Conservation (phyloP, 192 early-diverging fungal species). For the Umbelopsis ramanniana region DNA sequence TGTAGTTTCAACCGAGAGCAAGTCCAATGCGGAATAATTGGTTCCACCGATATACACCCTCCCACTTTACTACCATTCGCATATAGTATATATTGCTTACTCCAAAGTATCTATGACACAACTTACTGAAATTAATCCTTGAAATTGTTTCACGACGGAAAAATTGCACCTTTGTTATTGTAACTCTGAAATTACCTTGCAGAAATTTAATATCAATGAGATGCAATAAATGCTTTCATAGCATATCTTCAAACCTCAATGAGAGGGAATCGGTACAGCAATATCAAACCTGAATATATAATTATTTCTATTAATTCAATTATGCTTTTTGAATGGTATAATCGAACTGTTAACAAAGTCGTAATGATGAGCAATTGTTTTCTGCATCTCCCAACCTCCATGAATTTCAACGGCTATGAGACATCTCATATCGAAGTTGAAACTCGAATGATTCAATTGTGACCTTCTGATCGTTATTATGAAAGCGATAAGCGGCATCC, state of each 20-base stretch:
- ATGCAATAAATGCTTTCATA: background rate
- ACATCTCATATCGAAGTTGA: background rate
- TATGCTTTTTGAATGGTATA: background rate
- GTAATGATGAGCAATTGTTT: background rate
- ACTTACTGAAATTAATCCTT: conserved; percentile 19
- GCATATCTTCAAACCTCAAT: background rate
- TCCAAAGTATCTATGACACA: background rate
- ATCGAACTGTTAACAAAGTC: background rate
- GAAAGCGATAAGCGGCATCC: too few species aligned
- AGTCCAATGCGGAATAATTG: conserved; percentile 24
- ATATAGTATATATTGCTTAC: background rate
- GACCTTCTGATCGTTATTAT: too few species aligned
- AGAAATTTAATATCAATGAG: conserved; percentile 15
- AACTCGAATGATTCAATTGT: background rate
- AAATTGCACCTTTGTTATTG: conserved; percentile 20
- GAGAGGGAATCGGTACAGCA: background rate
- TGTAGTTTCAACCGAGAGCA: conserved; percentile 21
- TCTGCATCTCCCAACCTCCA: too few species aligned
- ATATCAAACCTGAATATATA: background rate
- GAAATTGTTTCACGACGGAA: conserved; percentile 21
- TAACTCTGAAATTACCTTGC: conserved; percentile 10
- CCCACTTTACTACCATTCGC: conserved; percentile 22
- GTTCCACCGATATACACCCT: conserved; percentile 19
- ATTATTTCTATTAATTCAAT: background rate
- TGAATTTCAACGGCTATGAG: background rate